Conservation (phyloP, 495 filamentous ascomycete species). For the Penicillium arizonense region DNA sequence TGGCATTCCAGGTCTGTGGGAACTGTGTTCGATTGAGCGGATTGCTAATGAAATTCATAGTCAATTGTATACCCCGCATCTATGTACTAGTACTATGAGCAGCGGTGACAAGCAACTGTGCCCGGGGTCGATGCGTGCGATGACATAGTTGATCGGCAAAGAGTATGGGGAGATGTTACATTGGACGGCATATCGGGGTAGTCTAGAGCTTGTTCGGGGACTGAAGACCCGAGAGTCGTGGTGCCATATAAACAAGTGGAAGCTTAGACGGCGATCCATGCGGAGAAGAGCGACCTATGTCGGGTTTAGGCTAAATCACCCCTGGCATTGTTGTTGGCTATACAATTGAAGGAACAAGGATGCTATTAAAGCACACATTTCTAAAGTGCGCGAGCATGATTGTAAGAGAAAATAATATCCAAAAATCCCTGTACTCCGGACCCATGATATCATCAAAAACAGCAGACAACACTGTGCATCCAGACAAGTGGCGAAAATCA, state of each 20-base stretch:
- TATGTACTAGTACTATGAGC: not conserved
- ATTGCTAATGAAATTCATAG: no score
- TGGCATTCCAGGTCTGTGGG: not conserved
- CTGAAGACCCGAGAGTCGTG: slow-evolving; percentile 3
- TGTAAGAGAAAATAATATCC: slow-evolving; percentile 10
- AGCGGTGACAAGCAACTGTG: not conserved
- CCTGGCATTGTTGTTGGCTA: no score
- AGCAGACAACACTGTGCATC: slow-evolving; percentile 20
- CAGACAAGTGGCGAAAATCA: slow-evolving; percentile 15
- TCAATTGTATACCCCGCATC: slow-evolving; percentile 9
- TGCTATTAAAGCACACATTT: not conserved
- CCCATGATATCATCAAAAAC: slow-evolving; percentile 32
- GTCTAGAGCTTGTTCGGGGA: not conserved
- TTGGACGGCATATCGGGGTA: not conserved
- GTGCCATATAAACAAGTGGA: not conserved
- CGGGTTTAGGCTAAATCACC: no score
- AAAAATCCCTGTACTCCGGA: slow-evolving; percentile 20
- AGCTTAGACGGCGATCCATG: slow-evolving; percentile 10
- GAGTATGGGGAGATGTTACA: slow-evolving; percentile 6
- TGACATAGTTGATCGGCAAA: slow-evolving; percentile 14
- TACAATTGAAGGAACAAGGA: not conserved
- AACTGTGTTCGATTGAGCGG: no score
- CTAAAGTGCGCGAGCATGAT: slow-evolving; percentile 1
- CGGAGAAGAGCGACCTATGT: not conserved
- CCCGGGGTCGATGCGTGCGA: not conserved